Percentiles rank a stretch among this genome's conserved stretches.
phyloP scores from a whole-genome alignment of 2,329 filamentous ascomycete genomes.

The Chalaropsis thielavioides region DNA sequence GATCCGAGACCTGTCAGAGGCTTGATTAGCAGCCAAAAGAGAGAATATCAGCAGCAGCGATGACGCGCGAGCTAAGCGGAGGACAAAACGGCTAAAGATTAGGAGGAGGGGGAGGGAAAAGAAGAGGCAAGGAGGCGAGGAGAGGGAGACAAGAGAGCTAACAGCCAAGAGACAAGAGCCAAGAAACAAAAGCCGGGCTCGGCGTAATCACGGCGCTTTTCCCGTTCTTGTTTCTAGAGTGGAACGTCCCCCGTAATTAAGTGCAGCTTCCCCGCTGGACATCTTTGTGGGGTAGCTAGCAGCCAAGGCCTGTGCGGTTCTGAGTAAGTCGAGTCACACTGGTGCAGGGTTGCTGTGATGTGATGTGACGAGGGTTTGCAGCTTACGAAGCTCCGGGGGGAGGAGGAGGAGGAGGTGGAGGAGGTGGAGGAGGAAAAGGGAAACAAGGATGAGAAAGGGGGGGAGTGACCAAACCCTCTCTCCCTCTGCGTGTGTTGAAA shows the following conservation, averaged over 20 bases:
- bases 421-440: no score
- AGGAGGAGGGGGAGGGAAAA: not conserved
- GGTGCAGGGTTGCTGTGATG: not conserved
- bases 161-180: not conserved
- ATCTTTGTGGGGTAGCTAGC: not conserved
- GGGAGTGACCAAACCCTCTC: no score
- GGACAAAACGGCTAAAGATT: not conserved
- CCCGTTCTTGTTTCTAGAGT: not conserved
- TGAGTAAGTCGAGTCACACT: not conserved
- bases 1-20: not conserved
- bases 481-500: not conserved
- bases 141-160: not conserved
- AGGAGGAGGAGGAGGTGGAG: no score
- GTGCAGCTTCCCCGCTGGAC: not conserved
- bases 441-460: no score
- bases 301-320: not conserved
- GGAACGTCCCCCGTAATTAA: not conserved
- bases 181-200: not conserved
- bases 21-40: not conserved
- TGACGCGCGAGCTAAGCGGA: no score
- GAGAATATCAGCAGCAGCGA: no score
- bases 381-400: no score
- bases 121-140: no score
- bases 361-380: no score
- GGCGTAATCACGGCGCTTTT: conserved; percentile 1